A percentile compares a stretch with the other conserved stretches of the same genome.
Conservation (phyloP, 305 asterid genomes). For the Fraxinus platypoda region DNA sequence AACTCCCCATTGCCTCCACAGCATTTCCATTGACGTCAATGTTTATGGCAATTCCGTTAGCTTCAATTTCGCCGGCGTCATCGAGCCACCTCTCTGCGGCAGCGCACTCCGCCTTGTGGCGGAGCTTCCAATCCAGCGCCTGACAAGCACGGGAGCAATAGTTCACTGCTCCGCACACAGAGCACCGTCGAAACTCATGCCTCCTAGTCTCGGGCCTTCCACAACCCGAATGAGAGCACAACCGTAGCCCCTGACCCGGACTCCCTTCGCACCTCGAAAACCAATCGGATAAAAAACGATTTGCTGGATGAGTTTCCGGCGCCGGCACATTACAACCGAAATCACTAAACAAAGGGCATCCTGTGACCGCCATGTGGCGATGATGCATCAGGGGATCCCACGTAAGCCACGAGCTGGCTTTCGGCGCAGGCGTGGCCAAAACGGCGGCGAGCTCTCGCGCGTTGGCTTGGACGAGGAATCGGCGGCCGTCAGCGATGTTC, state of each 20-base stretch:
- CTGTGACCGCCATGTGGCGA: conserved; percentile 41
- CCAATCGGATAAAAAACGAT: conserved; percentile 72
- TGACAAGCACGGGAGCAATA: conserved; percentile 98
- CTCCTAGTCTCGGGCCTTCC: conserved; percentile 87
- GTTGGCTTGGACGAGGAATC: conserved; percentile 87
- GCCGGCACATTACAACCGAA: conserved; percentile 89
- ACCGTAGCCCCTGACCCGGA: conserved; percentile 60
- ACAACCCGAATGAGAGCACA: conserved; percentile 84
- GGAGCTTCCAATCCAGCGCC: conserved; percentile 93
- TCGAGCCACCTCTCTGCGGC: conserved; percentile 62
- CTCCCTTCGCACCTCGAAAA: conserved; percentile 32
- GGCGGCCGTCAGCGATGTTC: conserved; percentile 79
- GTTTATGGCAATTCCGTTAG: conserved; percentile 5
- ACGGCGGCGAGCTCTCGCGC: conserved; percentile 91
- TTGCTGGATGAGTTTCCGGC: conserved; percentile 73
- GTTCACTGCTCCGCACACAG: conserved; percentile 84
- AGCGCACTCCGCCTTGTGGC: conserved; percentile 80
- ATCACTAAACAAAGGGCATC: conserved; percentile 74
- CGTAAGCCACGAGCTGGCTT: conserved; percentile 57
- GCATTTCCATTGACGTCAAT: conserved; percentile 17
- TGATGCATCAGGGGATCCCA: conserved; percentile 47
- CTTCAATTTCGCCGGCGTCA: conserved; percentile 51
- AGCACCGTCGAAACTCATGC: conserved; percentile 89
- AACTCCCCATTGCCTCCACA: conserved; percentile 35
- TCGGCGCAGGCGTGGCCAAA: conserved; percentile 45